Evolutionary conservation across 2,329 filamentous ascomycete genomes (phyloP), one percentile per base, ranked within the genome.

Genomic region (Sclerotiophoma versabilis): DNA sequence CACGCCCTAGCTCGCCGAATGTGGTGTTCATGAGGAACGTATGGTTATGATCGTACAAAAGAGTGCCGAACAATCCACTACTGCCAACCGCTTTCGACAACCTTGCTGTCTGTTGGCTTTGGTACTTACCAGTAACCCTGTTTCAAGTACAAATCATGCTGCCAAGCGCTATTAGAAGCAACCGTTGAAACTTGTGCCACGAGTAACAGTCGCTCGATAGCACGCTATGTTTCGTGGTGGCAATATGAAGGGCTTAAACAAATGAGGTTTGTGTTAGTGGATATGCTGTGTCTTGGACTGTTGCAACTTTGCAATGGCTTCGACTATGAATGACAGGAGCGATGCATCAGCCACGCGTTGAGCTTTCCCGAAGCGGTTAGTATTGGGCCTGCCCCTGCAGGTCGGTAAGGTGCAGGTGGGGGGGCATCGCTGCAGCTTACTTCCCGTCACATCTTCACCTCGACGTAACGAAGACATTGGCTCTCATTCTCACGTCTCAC

Each of bases 1-100:
- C 75, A 72, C 30, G 58, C 72, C 1, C 34, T 74, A n/a, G 32
- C 59, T 71, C 12, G 72, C 70, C 0, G 68, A 74, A 58, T 72
- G 57, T 5, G 72, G 72, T 1, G 74, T 70, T 1, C 63, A 59
- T 12, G 59, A 70, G 8, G 62, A 59, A 10, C 72, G 74, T 42
- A 59, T 57, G 48, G 70, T 63, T 12, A 69, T 64, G 0, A 60
- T 62, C 32, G 59, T 60, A 59, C 32, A 57, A 64, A n/a, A 12
- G 50, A 7, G 51, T 38, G 23, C 54, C 45, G 0, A 44, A 41
- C 23, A 64, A 64, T 22, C 54, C 59, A 3, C 38, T 60, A 3
- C 26, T 64, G 20, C n/a, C n/a, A n/a, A 57, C 34, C 11, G 61
- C 57, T 29, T 43, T 30, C 14, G 48, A 46, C 1, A 45, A 22